Evolutionary conservation across 129 eudicot species (phyloP).

Genomic region (Erigeron canadensis): DNA sequence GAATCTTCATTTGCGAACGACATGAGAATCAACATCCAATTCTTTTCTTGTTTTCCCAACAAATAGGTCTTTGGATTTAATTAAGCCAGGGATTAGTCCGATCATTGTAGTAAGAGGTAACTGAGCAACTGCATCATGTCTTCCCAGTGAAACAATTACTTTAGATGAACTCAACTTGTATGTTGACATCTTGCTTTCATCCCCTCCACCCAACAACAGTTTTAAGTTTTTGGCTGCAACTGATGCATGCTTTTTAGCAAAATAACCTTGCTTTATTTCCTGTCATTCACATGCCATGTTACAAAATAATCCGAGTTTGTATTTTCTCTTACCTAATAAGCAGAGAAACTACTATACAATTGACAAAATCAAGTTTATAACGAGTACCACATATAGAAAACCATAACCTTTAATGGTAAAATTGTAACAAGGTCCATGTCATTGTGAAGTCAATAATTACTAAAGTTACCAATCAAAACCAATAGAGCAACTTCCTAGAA

Average conservation of each 20-base stretch:
- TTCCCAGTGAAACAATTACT: constrained; percentile 74
- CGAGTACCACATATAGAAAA: background rate
- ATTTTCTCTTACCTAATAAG: background rate
- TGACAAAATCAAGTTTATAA: background rate
- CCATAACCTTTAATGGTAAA: background rate
- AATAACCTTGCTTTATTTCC: constrained; percentile 87
- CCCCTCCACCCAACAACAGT: constrained; percentile 54
- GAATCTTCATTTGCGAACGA: background rate
- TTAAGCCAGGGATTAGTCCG: constrained; percentile 68
- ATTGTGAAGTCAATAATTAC: background rate
- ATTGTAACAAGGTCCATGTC: background rate
- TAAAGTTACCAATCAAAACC: no score
- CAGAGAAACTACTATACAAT: background rate
- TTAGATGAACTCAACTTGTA: constrained; percentile 42
- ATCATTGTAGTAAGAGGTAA: constrained; percentile 50
- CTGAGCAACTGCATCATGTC: constrained; percentile 77
- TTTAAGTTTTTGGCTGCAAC: constrained; percentile 66
- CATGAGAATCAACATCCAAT: constrained; percentile 55
- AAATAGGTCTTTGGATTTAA: constrained; percentile 75
- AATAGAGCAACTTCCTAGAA: no score
- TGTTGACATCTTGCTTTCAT: constrained; percentile 53
- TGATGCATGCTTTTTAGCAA: constrained; percentile 72
- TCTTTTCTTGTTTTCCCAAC: constrained; percentile 75
- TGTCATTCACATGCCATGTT: constrained; percentile 17
- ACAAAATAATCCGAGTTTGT: background rate